phyloP scores from a whole-genome alignment of 495 filamentous ascomycete species.

The Poronia punctata region DNA sequence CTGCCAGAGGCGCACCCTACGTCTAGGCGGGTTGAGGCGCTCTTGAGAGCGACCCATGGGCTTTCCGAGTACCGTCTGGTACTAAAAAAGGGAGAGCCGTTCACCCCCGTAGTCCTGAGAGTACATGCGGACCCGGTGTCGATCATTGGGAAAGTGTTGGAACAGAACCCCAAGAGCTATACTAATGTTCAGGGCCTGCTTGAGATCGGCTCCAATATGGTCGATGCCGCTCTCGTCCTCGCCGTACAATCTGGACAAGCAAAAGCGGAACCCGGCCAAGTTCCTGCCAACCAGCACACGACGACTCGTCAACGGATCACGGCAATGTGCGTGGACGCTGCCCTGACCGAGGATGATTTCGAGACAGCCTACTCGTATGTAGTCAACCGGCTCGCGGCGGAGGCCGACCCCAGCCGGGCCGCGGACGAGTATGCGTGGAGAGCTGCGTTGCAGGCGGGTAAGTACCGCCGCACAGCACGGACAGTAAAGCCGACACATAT shows the following conservation, averaged over 20 bases:
- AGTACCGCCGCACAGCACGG: constrained; percentile 52
- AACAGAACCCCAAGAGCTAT: constrained; percentile 81
- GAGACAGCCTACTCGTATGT: constrained; percentile 97
- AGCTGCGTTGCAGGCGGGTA: constrained; percentile 81
- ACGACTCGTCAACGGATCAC: constrained; percentile 62
- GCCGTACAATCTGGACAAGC: constrained; percentile 16
- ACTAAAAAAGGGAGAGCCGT: constrained; percentile 84
- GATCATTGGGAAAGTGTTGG: constrained; percentile 75
- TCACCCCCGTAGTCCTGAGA: constrained; percentile 83
- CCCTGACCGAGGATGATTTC: constrained; percentile 82
- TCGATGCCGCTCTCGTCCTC: constrained; percentile 56
- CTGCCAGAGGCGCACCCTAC: constrained; percentile 47
- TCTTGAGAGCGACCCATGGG: constrained; percentile 79
- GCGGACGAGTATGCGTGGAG: constrained; percentile 86
- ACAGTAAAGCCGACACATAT: constrained; percentile 43
- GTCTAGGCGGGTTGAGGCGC: constrained; percentile 52
- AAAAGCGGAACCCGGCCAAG: constrained; percentile 1
- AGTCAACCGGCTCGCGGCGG: constrained; percentile 51
- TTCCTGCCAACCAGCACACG: constrained; percentile 16
- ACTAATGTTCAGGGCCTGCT: constrained; percentile 80
- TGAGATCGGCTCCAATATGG: constrained; percentile 67
- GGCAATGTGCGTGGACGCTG: constrained; percentile 82
- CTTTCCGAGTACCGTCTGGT: constrained; percentile 84
- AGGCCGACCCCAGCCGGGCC: constrained; percentile 16
- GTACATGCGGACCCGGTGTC: constrained; percentile 79